Evolutionary conservation across 495 filamentous ascomycete species (phyloP).

Genomic region (Penicillium silybi): DNA sequence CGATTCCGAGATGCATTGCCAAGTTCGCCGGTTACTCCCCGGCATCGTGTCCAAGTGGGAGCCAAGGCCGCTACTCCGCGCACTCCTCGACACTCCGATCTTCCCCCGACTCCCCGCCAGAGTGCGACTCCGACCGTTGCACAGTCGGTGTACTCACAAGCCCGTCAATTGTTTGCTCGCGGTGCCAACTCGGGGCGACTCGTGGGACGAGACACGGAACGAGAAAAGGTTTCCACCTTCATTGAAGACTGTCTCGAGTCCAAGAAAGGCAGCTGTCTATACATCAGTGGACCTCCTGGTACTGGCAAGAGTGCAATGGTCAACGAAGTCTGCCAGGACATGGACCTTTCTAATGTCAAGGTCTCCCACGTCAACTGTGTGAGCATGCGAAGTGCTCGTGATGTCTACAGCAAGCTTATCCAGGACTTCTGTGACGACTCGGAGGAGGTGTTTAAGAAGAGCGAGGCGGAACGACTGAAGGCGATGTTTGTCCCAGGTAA

Average conservation of each 20-base stretch:
- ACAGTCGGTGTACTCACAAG: constrained; percentile 77
- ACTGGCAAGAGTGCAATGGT: constrained; percentile 96
- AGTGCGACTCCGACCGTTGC: constrained; percentile 54
- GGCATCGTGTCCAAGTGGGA: constrained; percentile 60
- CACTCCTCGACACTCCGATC: constrained; percentile 38
- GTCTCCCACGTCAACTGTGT: constrained; percentile 90
- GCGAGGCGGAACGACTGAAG: constrained; percentile 54
- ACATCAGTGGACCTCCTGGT: constrained; percentile 92
- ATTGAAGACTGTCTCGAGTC: constrained; percentile 58
- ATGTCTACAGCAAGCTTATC: constrained; percentile 73
- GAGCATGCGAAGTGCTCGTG: constrained; percentile 79
- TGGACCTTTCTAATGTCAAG: constrained; percentile 50
- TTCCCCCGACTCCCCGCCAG: constrained; percentile 50
- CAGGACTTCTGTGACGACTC: constrained; percentile 58
- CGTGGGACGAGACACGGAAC: constrained; percentile 79
- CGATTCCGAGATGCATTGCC: constrained; percentile 64
- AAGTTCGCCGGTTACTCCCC: constrained; percentile 61
- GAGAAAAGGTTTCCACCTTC: constrained; percentile 64
- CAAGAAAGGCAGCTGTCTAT: constrained; percentile 75
- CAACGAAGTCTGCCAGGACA: constrained; percentile 64
- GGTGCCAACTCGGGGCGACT: constrained; percentile 70
- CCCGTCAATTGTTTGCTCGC: constrained; percentile 81
- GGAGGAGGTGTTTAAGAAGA: constrained; percentile 52
- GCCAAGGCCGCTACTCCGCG: constrained; percentile 65
- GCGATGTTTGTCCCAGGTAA: constrained; percentile 60